A percentile compares a stretch with the other conserved stretches of the same genome.
These are phyloP conservation scores for Aspergillus puulaauensis DNA, from an alignment of 2,329 filamentous ascomycete species.

Conservation along the genomic window DNA sequence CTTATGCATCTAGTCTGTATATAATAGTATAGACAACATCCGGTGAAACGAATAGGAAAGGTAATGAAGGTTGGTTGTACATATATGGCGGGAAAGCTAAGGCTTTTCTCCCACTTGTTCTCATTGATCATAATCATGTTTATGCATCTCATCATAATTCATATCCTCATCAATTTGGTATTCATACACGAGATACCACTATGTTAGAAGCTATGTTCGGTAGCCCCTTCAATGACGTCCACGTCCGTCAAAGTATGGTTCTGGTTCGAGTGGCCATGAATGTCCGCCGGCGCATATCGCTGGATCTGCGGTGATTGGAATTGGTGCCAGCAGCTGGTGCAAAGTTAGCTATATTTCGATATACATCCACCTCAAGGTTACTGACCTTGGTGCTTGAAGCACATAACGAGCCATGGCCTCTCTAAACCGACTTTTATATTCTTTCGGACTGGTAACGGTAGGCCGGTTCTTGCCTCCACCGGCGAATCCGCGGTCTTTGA, in stretches of 20 bases:
- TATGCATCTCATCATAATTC: constrained; percentile 8
- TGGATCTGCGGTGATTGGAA: constrained; percentile 36
- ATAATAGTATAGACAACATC: background rate
- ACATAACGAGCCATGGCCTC: constrained; percentile 92
- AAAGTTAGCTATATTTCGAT: constrained; percentile 2
- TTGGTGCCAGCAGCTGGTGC: constrained; percentile 47
- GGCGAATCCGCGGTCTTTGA: constrained; percentile 90
- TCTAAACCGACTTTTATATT: constrained; percentile 93
- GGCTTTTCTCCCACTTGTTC: background rate
- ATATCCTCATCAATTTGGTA: constrained; percentile 1
- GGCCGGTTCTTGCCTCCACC: constrained; percentile 78
- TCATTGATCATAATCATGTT: background rate
- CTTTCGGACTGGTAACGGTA: constrained; percentile 94
- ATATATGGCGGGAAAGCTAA: background rate
- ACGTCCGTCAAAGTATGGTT: constrained; percentile 19
- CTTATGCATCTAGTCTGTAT: background rate
- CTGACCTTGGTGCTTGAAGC: constrained; percentile 50
- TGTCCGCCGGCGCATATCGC: constrained; percentile 30
- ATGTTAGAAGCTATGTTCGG: background rate
- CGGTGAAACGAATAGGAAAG: background rate
- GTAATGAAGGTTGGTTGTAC: background rate
- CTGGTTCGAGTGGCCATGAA: constrained; percentile 15
- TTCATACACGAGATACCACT: background rate
- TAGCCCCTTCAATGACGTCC: constrained; percentile 20
- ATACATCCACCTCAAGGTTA: background rate